Base-by-base conservation (phyloP, 2,329 filamentous ascomycete genomes). In the Sordariomycetes sp. region DNA sequence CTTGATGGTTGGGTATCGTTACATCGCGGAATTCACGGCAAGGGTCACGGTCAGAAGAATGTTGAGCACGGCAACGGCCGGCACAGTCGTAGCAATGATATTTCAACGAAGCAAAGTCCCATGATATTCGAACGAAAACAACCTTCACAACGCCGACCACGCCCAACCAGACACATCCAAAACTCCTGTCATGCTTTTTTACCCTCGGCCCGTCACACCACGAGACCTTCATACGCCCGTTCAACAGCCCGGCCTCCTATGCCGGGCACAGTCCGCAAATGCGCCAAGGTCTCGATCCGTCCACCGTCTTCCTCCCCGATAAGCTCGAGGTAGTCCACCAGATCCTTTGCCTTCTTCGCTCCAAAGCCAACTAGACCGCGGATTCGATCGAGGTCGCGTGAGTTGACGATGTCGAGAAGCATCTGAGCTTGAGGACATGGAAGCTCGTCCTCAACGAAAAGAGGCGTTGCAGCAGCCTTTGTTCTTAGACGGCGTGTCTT, bases 381-480 rank as follows among this genome's bases (percentile, higher is more conserved):
- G 54, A 87, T 86, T 49, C 72, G 65, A 11, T 61, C 61, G 14
- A 81, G 57, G 40, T 87, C 78, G 32, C 79, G 70, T 15, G 79
- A 84, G 61, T 87, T 87, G 57, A 87, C 73, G 46, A 86, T 80
- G 30, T 72, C 64, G 3, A 87, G 66, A 3, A 87, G 59, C 39
- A 72, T 70, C 41, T 66, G 66, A 6, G 79, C 79, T 4, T 75
- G 67, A 48, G 41, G 17, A 57, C 37, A 19, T 28, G 6, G 7
- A 28, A 31, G 14, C 16, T 31, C 23, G 23, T 9, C 9, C 23
- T 25, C 8, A 16, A 15, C 16, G 7, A 14, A 14, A 10, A 49
- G 32, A 21, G 40, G 39, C 39, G 42, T 45, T 28, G 38, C 29
- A 39, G 36, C 36, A 20, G 44, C 33, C 42, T 52, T 58, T 26